Evolutionary conservation across 106 monocot species (phyloP).

Genomic region (Dactylorhiza incarnata): DNA sequence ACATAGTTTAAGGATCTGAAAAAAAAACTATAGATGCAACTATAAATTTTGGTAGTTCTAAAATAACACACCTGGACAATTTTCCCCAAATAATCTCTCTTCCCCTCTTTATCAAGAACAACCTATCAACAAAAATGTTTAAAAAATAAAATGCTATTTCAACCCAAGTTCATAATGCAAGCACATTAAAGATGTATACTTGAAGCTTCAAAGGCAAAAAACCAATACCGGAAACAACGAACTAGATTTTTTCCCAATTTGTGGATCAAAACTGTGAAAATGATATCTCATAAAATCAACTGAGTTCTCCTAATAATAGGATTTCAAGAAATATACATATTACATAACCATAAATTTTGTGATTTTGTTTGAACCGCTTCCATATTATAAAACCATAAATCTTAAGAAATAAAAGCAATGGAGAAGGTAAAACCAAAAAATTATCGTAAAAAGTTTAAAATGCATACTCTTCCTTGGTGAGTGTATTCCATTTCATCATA

Average conservation of each 20-base stretch:
- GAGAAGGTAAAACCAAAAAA: too few relatives aligned
- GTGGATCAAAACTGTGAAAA: not conserved
- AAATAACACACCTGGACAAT: conserved; percentile 49
- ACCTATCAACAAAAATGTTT: conserved; percentile 21
- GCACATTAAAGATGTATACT: not conserved
- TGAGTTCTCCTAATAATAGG: not conserved
- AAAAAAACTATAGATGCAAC: not conserved
- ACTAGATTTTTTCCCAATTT: not conserved
- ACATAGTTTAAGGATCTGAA: not conserved
- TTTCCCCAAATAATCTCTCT: conserved; percentile 64
- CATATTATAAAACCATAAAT: too few relatives aligned
- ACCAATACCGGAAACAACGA: conserved; percentile 15
- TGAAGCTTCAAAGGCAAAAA: not conserved
- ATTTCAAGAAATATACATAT: not conserved
- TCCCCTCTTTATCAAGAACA: conserved; percentile 67
- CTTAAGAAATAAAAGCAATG: too few relatives aligned
- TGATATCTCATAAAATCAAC: not conserved
- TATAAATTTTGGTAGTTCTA: not conserved
- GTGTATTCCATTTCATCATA: too few relatives aligned
- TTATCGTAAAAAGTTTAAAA: too few relatives aligned
- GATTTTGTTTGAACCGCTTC: too few relatives aligned
- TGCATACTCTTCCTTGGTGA: too few relatives aligned
- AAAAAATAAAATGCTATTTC: not conserved
- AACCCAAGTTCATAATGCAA: not conserved
- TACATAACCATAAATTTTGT: too few relatives aligned